Percentiles rank a stretch among this genome's conserved stretches.
These are phyloP conservation scores for Ascochyta clinopodiicola DNA, from an alignment of 2,329 filamentous ascomycete species.

Conservation along the genomic window DNA sequence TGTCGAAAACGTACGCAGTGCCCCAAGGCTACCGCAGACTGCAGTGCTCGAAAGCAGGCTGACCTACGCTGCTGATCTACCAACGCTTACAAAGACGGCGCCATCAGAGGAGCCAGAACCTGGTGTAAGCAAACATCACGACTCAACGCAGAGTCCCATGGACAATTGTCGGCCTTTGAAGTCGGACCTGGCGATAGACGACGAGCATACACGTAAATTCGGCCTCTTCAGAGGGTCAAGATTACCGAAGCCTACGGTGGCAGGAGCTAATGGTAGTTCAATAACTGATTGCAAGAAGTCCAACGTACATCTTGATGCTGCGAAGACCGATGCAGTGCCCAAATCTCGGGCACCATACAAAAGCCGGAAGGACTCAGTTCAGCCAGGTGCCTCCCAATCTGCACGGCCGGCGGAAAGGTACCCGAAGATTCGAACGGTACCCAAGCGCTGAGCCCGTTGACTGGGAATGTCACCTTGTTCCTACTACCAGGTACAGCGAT, in stretches of 20 bases:
- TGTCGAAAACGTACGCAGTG: background rate
- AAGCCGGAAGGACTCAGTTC: constrained; percentile 3
- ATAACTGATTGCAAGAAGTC: background rate
- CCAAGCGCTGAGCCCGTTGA: background rate
- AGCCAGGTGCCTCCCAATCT: background rate
- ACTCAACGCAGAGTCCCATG: background rate
- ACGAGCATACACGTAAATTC: background rate
- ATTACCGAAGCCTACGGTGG: background rate
- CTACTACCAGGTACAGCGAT: constrained; percentile 1
- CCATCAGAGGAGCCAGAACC: background rate
- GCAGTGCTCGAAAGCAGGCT: background rate
- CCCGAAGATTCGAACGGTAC: background rate
- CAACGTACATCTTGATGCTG: background rate
- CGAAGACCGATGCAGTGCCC: background rate
- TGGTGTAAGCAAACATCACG: background rate
- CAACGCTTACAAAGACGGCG: background rate
- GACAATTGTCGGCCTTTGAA: background rate
- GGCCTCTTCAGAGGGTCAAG: background rate
- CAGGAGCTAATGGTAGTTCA: background rate
- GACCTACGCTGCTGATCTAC: background rate
- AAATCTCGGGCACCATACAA: background rate
- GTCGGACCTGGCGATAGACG: background rate
- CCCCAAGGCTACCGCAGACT: background rate
- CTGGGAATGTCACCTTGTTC: background rate
- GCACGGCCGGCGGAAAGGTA: background rate